phyloP scores from a whole-genome alignment of 441 rosid genomes.

The Corymbia calophylla region DNA sequence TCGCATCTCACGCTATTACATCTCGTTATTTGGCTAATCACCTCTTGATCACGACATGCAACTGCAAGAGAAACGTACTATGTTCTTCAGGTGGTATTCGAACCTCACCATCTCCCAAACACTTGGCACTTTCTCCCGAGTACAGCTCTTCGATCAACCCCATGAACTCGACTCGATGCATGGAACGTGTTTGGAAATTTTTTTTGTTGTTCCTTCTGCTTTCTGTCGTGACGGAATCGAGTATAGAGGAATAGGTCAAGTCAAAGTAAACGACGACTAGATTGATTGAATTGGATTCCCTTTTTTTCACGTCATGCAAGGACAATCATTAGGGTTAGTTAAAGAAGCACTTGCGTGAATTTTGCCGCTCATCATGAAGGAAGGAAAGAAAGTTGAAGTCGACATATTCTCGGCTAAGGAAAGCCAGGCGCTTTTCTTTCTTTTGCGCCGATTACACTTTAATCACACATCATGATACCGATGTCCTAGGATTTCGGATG shows the following conservation, averaged over 20 bases:
- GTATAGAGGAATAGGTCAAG: not conserved
- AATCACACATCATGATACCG: not conserved
- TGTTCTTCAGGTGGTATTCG: not conserved
- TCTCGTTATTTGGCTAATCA: not conserved
- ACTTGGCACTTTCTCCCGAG: not conserved
- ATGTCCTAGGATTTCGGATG: not conserved
- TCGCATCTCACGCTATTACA: not conserved
- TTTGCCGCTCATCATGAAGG: not conserved
- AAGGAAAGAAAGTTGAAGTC: not conserved
- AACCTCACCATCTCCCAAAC: not conserved
- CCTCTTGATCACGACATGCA: not conserved
- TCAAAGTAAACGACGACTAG: not conserved
- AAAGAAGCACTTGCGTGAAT: not conserved
- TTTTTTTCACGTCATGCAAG: not conserved
- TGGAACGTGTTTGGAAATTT: not conserved
- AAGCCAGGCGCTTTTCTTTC: not conserved
- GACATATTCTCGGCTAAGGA: not conserved
- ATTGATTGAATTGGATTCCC: not conserved
- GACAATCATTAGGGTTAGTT: not conserved
- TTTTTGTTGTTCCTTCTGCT: not conserved
- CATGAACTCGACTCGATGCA: not conserved
- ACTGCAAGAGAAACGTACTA: not conserved
- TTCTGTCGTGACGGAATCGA: not conserved
- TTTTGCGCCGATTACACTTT: not conserved
- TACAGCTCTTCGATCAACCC: not conserved